Base-by-base conservation (phyloP, 75 land plant genomes). In the Selaginella tamariscina region DNA sequence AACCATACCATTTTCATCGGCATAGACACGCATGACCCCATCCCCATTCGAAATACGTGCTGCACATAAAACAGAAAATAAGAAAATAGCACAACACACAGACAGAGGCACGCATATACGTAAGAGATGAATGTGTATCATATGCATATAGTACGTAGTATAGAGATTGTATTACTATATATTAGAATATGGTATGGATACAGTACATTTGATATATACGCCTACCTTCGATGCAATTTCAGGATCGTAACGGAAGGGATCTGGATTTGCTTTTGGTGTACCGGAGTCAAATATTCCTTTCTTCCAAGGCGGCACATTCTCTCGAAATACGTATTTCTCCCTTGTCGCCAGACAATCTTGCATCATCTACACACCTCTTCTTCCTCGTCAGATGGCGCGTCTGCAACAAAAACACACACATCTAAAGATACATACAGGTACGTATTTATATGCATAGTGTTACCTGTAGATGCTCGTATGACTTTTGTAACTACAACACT, bases 1-100 rank as follows among this genome's bases (percentile, higher is more conserved):
- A n/a, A n/a, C 8, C 87, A 67, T 75, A 89, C 98, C 76, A 65
- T 85, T 77, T 82, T 82, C 80, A 65, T 78, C 69, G 21, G 77
- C 75, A 78, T 83, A 94, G 24, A 94, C 96, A 69, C 82, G 88
- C 32, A 90, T 81, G 22, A 94, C 98, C 32, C 98, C 98, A 81
- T 89, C 68, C 73, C 82, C 98, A 90, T 94, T 69, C 82, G 74
- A 68, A 80, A 94, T 56, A 67, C 59, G 71, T 94, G 98, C 98
- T 94, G 91, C 69, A 73, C 32, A 23, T 29, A 57, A 72, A 68
- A 5, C 5, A 59, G 18, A 59, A 27, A 59, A 64, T 0, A 24
- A 55, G 30, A 24, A 54, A 67, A 11, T 20, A 39, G 22, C 8
- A 67, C n/a, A 49, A 30, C 27, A 32, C 44, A 71, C 65, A 26